phyloP scores from a whole-genome alignment of 176 grass and related monocot genomes.

The Carex pumila region DNA sequence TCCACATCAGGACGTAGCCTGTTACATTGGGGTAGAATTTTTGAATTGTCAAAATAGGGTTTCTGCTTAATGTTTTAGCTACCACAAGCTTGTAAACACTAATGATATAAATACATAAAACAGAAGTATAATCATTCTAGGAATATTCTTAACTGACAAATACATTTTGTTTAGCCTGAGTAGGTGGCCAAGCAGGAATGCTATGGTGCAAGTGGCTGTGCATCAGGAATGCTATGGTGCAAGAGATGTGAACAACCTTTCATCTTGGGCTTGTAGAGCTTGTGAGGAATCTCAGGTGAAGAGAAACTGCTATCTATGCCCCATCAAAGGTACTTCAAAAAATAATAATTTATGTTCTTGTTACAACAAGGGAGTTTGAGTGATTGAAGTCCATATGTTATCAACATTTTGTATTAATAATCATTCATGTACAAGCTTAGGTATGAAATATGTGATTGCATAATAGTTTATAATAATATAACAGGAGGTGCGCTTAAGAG shows the following conservation, averaged over 20 bases:
- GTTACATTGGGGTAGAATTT: too few relatives aligned
- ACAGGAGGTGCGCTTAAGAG: slow-evolving; percentile 85
- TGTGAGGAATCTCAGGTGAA: slow-evolving; percentile 58
- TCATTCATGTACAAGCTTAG: neutral
- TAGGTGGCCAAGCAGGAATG: slow-evolving; percentile 51
- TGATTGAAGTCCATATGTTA: neutral
- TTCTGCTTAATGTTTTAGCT: too few relatives aligned
- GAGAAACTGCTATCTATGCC: slow-evolving; percentile 74
- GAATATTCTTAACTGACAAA: neutral
- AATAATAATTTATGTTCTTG: neutral
- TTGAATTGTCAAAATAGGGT: too few relatives aligned
- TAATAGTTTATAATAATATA: slow-evolving; percentile 14
- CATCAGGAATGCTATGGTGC: slow-evolving; percentile 98
- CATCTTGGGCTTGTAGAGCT: slow-evolving; percentile 85
- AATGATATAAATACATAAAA: too few relatives aligned
- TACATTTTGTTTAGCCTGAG: neutral
- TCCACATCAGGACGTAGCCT: too few relatives aligned
- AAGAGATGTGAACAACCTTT: slow-evolving; percentile 50
- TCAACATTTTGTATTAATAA: slow-evolving; percentile 3
- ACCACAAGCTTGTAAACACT: neutral
- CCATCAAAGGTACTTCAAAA: slow-evolving; percentile 69
- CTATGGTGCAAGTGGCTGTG: slow-evolving; percentile 91
- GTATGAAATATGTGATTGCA: neutral
- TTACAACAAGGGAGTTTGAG: neutral
- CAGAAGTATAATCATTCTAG: neutral